Evolutionary conservation across 2,329 filamentous ascomycete genomes (phyloP).

Genomic region (Dactylellina cionopaga): DNA sequence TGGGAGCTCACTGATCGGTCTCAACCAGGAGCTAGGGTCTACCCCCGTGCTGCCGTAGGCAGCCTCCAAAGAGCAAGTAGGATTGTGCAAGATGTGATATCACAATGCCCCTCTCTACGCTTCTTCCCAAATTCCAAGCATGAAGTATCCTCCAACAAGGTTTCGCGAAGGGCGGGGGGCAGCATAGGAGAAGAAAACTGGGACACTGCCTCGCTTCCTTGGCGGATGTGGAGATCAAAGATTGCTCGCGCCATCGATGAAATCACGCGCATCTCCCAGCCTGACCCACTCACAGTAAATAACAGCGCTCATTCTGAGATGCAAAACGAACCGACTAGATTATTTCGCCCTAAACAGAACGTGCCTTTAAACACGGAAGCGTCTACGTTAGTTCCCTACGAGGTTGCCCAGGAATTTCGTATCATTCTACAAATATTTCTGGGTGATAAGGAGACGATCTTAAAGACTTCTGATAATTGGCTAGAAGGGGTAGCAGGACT

Average conservation of each 20-base stretch:
- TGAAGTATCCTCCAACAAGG: not conserved
- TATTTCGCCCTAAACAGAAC: conserved; percentile 31
- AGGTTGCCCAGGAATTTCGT: conserved; percentile 28
- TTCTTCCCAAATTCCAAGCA: conserved; percentile 35
- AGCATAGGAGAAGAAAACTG: conserved; percentile 28
- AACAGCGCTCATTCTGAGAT: not conserved
- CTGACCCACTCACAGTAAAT: conserved; percentile 12
- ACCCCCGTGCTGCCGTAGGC: conserved; percentile 1
- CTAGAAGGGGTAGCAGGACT: conserved; percentile 39
- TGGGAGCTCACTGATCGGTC: conserved; percentile 31
- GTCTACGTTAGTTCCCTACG: conserved; percentile 37
- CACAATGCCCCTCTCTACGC: conserved; percentile 33
- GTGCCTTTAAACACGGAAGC: not conserved
- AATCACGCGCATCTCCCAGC: conserved; percentile 43
- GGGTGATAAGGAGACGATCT: conserved; percentile 44
- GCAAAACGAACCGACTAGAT: conserved; percentile 2
- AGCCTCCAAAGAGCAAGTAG: conserved; percentile 34
- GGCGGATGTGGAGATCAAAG: conserved; percentile 51
- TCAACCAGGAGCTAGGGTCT: conserved; percentile 16
- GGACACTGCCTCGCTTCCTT: conserved; percentile 45
- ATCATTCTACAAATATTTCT: conserved; percentile 46
- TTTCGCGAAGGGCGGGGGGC: not conserved
- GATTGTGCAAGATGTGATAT: conserved; percentile 31
- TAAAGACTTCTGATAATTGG: conserved; percentile 38
- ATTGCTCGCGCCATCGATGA: conserved; percentile 41